Evolutionary conservation across 1,139 yeast genomes (phyloP).

Genomic region (Protomyces arabidopsidicola): DNA sequence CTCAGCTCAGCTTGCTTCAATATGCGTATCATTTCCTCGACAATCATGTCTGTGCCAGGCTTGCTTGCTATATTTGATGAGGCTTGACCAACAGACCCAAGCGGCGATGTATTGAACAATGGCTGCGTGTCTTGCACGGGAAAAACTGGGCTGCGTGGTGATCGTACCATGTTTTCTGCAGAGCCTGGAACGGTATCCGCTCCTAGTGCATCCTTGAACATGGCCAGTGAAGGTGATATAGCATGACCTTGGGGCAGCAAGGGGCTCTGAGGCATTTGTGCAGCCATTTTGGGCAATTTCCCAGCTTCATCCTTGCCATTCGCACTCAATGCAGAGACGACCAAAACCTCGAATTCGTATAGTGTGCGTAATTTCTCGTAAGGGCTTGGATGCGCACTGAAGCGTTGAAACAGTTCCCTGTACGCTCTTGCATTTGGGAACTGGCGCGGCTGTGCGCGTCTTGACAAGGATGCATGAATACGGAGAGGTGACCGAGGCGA

Average conservation of each 20-base stretch:
- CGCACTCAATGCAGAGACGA: constrained; percentile 2
- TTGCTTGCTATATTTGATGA: not conserved
- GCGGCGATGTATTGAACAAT: not conserved
- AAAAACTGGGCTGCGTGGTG: not conserved
- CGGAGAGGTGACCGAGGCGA: not conserved
- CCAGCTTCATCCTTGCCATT: not conserved
- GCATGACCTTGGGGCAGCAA: not conserved
- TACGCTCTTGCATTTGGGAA: constrained; percentile 17
- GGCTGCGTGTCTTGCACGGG: not conserved
- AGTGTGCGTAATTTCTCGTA: constrained; percentile 19
- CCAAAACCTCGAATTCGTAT: constrained; percentile 11
- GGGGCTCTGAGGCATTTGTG: constrained; percentile 2
- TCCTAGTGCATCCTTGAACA: not conserved
- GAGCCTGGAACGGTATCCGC: not conserved
- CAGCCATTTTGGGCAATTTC: not conserved
- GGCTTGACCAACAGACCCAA: not conserved
- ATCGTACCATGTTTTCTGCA: not conserved
- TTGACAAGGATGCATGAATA: not conserved
- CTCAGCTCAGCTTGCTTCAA: constrained; percentile 4
- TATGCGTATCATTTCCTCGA: constrained; percentile 13
- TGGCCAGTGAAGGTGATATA: not conserved
- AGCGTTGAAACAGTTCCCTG: constrained; percentile 9
- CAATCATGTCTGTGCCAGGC: constrained; percentile 18
- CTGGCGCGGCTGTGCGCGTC: constrained; percentile 4
- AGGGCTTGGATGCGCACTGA: constrained; percentile 15